phyloP scores from a whole-genome alignment of 148 eudicot genomes.

The Silene conica region DNA sequence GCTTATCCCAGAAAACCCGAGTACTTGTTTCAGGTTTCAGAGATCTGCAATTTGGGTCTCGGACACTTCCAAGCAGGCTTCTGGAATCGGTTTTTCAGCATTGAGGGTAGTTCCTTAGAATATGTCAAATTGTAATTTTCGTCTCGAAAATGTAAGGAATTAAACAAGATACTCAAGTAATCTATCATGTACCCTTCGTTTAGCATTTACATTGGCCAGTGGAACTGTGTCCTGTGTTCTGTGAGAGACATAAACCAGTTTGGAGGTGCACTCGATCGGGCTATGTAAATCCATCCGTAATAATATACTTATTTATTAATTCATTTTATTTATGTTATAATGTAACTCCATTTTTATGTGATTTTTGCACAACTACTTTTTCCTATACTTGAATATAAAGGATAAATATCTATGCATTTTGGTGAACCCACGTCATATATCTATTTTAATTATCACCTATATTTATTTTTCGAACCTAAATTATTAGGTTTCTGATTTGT shows the following conservation, averaged over 20 bases:
- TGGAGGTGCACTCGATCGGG: conserved; percentile 3
- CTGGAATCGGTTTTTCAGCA: conserved; percentile 4
- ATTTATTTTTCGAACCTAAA: too few species aligned
- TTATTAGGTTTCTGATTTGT: too few species aligned
- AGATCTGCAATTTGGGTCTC: not conserved
- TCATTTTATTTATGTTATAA: not conserved
- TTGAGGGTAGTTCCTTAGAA: conserved; percentile 5
- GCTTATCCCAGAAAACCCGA: not conserved
- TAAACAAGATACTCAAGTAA: not conserved
- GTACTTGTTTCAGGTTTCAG: not conserved
- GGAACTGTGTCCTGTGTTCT: conserved; percentile 5
- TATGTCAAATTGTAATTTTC: conserved; percentile 22
- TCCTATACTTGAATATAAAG: too few species aligned
- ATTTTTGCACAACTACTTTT: too few species aligned
- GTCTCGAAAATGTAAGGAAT: conserved; percentile 24
- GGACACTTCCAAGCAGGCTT: not conserved
- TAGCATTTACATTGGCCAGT: not conserved
- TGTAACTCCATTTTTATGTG: not conserved
- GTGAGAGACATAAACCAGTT: not conserved
- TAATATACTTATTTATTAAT: not conserved
- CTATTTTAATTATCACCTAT: too few species aligned
- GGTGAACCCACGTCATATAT: too few species aligned
- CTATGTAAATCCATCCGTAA: conserved; percentile 9
- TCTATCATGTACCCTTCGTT: not conserved
- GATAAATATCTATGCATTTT: too few species aligned